phyloP scores from a whole-genome alignment of 2,329 filamentous ascomycete species.

The Cladosporium sp. region DNA sequence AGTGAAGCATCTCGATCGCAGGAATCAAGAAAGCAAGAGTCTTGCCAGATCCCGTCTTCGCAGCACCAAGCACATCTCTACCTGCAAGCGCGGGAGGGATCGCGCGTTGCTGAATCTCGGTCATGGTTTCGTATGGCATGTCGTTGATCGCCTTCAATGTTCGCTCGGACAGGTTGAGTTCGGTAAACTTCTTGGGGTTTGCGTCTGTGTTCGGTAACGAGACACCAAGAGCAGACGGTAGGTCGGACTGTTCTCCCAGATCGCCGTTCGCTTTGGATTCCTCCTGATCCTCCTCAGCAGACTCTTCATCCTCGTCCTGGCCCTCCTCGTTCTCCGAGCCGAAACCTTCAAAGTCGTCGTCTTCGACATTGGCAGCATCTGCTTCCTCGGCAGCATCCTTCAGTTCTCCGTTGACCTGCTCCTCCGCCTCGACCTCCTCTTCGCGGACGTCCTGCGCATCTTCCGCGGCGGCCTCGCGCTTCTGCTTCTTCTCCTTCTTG shows the following conservation, averaged over 20 bases:
- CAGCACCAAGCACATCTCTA: constrained; percentile 86
- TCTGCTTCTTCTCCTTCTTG: constrained; percentile 27
- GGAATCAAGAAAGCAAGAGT: constrained; percentile 92
- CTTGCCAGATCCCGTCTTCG: constrained; percentile 94
- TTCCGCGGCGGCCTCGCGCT: constrained; percentile 13
- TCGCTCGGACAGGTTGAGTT: constrained; percentile 80
- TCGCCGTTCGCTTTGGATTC: constrained; percentile 29
- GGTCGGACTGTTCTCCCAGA: constrained; percentile 37
- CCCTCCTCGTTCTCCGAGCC: constrained; percentile 33
- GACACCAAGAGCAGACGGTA: constrained; percentile 51
- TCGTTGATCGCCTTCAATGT: constrained; percentile 81
- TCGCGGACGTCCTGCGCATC: constrained; percentile 12
- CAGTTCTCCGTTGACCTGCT: constrained; percentile 26
- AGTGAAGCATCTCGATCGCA: constrained; percentile 84
- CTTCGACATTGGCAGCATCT: constrained; percentile 19
- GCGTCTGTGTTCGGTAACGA: constrained; percentile 53
- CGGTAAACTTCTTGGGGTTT: constrained; percentile 65
- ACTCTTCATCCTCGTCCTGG: constrained; percentile 26
- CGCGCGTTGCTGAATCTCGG: constrained; percentile 80
- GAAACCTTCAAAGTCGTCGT: constrained; percentile 32
- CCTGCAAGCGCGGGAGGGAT: constrained; percentile 87
- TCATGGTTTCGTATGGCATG: constrained; percentile 95
- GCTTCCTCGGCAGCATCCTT: constrained; percentile 16
- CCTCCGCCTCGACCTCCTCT: constrained; percentile 19
- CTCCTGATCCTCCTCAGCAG: constrained; percentile 27